Percentiles rank a stretch among this genome's conserved stretches.
phyloP scores from a whole-genome alignment of 495 filamentous ascomycete genomes.

The Aspergillus baeticus region DNA sequence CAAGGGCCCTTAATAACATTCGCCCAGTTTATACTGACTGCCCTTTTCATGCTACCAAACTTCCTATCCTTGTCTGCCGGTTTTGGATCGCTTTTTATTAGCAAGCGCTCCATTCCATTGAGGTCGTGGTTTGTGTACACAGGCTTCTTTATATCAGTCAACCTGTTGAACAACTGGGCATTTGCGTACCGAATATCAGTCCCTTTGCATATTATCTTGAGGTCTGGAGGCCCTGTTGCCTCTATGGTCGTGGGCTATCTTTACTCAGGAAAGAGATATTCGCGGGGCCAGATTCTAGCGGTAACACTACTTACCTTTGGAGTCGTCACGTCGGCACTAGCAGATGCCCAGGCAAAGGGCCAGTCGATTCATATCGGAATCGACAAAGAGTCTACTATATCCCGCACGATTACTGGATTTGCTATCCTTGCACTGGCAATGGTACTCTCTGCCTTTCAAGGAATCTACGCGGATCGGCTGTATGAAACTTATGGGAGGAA shows the following conservation, averaged over 20 bases:
- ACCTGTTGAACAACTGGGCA: conserved; percentile 94
- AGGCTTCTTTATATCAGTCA: conserved; percentile 86
- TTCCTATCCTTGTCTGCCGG: conserved; percentile 70
- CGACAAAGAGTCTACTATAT: conserved; percentile 13
- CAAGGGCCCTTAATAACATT: conserved; percentile 88
- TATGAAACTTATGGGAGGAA: conserved; percentile 76
- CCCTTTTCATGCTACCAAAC: conserved; percentile 62
- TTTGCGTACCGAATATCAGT: conserved; percentile 97
- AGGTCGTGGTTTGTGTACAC: conserved; percentile 85
- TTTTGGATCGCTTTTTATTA: conserved; percentile 63
- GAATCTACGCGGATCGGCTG: conserved; percentile 87
- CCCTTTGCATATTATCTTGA: conserved; percentile 93
- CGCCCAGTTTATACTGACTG: conserved; percentile 86
- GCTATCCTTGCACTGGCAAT: conserved; percentile 84
- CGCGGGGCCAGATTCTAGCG: conserved; percentile 70
- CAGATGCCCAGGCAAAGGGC: conserved; percentile 82
- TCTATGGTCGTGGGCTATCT: conserved; percentile 85
- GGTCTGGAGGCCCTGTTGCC: conserved; percentile 91
- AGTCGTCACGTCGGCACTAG: conserved; percentile 82
- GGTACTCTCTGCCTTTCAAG: conserved; percentile 88
- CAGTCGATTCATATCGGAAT: conserved; percentile 25
- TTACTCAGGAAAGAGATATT: conserved; percentile 78
- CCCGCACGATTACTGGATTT: conserved; percentile 70
- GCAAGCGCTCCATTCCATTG: conserved; percentile 77
- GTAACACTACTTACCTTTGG: conserved; percentile 82